Conservation (phyloP, 768 basidiomycete genomes). For the Lentinula edodes region DNA sequence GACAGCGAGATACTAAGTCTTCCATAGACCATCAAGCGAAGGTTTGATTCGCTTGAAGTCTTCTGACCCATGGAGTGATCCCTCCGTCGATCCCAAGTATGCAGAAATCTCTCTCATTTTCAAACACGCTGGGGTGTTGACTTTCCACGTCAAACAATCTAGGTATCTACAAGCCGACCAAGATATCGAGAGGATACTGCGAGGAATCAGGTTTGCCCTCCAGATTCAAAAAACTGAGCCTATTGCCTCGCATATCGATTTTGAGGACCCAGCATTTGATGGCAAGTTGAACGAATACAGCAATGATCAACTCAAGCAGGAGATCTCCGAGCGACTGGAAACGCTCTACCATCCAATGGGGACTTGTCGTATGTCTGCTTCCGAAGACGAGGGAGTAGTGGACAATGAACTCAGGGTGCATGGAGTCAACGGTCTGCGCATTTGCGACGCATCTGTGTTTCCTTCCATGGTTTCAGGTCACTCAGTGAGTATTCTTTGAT, state of each 20-base stretch:
- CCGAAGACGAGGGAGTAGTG: slow-evolving; percentile 36
- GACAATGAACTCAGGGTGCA: slow-evolving; percentile 38
- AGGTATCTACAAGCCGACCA: slow-evolving; percentile 33
- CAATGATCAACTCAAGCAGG: slow-evolving; percentile 32
- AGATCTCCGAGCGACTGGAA: slow-evolving; percentile 34
- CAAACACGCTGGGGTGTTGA: background rate
- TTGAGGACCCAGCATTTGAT: slow-evolving; percentile 28
- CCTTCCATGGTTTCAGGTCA: slow-evolving; percentile 36
- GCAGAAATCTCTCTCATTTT: background rate
- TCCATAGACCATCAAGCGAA: slow-evolving; percentile 30
- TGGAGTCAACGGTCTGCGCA: slow-evolving; percentile 35
- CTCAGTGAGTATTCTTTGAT: slow-evolving; percentile 24
- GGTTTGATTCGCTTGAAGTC: slow-evolving; percentile 32
- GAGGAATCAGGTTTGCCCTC: slow-evolving; percentile 28
- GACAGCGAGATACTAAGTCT: background rate
- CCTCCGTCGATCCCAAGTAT: slow-evolving; percentile 33
- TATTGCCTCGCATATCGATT: slow-evolving; percentile 26
- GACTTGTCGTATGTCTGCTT: slow-evolving; percentile 41
- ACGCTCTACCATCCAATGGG: slow-evolving; percentile 41
- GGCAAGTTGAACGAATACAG: slow-evolving; percentile 25
- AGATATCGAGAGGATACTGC: slow-evolving; percentile 32
- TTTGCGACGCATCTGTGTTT: slow-evolving; percentile 37
- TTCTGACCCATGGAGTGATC: slow-evolving; percentile 29
- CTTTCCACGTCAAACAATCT: background rate
- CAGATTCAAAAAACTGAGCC: slow-evolving; percentile 32